Conservation (phyloP, 2,329 filamentous ascomycete species). For the Colletotrichum musae region DNA sequence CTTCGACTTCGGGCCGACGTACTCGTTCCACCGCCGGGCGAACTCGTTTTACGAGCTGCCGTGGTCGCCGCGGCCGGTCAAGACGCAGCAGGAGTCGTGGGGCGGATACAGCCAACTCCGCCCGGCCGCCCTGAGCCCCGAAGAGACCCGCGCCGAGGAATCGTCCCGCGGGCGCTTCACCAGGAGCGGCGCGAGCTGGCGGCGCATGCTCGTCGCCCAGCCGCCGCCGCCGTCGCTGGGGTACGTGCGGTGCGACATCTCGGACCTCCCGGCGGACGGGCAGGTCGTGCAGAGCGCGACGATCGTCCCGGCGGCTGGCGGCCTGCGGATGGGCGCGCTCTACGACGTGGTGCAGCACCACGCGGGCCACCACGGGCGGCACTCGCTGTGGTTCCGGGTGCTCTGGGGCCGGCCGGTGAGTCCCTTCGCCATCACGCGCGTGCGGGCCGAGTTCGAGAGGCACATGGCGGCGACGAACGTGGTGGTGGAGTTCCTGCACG, state of each 20-base stretch:
- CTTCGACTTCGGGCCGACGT: conserved; percentile 38
- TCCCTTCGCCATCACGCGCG: conserved; percentile 24
- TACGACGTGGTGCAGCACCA: conserved; percentile 39
- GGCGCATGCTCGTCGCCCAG: conserved; percentile 44
- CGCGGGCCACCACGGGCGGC: conserved; percentile 33
- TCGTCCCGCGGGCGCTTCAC: conserved; percentile 22
- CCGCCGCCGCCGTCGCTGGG: conserved; percentile 37
- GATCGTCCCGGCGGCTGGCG: neutral
- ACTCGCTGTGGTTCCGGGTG: conserved; percentile 36
- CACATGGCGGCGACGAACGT: conserved; percentile 28
- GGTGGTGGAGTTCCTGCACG: conserved; percentile 39
- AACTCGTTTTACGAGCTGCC: conserved; percentile 39
- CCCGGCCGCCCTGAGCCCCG: neutral
- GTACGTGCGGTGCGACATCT: conserved; percentile 30
- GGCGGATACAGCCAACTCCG: conserved; percentile 27
- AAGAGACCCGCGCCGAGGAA: neutral
- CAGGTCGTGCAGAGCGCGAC: conserved; percentile 28
- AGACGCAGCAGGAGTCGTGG: conserved; percentile 21
- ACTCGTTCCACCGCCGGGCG: conserved; percentile 25
- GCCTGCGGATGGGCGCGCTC: conserved; percentile 43
- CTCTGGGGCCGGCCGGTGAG: conserved; percentile 22
- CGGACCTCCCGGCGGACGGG: conserved; percentile 2
- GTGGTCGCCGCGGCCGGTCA: conserved; percentile 12
- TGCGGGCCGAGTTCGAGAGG: conserved; percentile 17
- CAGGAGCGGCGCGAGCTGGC: conserved; percentile 43